Base-by-base conservation (phyloP, 2,329 filamentous ascomycete genomes). In the Helicocarpus griseus region DNA sequence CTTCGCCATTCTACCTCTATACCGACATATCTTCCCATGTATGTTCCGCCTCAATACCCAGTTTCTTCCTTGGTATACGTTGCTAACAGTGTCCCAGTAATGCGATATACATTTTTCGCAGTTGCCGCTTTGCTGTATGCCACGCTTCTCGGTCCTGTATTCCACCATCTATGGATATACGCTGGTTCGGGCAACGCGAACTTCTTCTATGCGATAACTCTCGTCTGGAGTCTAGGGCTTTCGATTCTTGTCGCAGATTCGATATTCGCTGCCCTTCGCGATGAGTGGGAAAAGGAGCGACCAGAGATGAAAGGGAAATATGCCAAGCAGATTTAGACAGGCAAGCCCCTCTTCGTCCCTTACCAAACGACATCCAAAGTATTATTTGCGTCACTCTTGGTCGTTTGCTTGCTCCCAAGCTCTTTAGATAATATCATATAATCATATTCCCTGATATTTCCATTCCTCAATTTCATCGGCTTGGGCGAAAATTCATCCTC, bases 161-260 rank as follows among this genome's bases (percentile, higher is more conserved):
- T 98, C 66, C 95, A 97, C 67, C 85, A 98, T 65, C 75, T 98
- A 4, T 98, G 93, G 93, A 91, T 98, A 53, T 98, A 97, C 64
- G 93, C 93, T 2, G 93, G 93, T 47, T 95, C 89, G 52, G 93
- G 93, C 26, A 98, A 98, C 63, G 93, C 93, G 53, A 98, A 98
- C 67, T 98, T 98, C 73, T 98, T 98, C 73, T 98, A 98, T 65
- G 93, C 93, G 58, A 97, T 98, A 61, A 98, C 93, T 0, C 73
- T 98, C n/a, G 93, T 98, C 0, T 98, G 93, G 93, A 95, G 89
- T 64, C 69, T 98, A 22, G 93, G 89, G 0, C 77, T 95, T 59
- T 90, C 89, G 35, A 77, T 98, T 56, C 73, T 98, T 28, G 80
- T 97, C 5, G 89, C 87, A 9, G 93, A 98, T 65, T 77, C 89